Conservation (phyloP, 352 stramenopile species). For the Pythium pyrilobum region DNA sequence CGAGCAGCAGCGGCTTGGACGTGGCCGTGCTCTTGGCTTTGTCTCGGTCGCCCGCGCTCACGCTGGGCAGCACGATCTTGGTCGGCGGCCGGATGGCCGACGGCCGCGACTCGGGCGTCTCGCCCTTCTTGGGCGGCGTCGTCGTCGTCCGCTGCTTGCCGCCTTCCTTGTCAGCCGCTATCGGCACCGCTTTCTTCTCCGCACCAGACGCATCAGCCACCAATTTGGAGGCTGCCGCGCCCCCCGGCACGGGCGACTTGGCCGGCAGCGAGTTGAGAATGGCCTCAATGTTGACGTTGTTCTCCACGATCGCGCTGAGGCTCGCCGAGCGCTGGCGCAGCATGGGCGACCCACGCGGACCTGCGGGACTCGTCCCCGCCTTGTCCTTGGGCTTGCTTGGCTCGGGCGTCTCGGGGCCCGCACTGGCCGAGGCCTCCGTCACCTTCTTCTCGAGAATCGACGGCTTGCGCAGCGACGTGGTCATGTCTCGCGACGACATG, state of each 20-base stretch:
- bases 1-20: constrained; percentile 21
- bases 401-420: constrained; percentile 17
- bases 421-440: background rate
- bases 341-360: constrained; percentile 21
- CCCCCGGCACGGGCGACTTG: too few species aligned
- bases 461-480: background rate
- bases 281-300: constrained; percentile 15
- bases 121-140: constrained; percentile 11
- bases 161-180: background rate
- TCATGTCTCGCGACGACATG: constrained; percentile 24
- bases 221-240: too few species aligned
- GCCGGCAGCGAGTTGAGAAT: constrained; percentile 4
- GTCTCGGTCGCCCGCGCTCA: background rate
- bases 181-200: constrained; percentile 5
- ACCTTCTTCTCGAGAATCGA: constrained; percentile 8
- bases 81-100: constrained; percentile 20
- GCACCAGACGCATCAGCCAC: too few species aligned
- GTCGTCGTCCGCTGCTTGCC: background rate
- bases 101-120: constrained; percentile 5
- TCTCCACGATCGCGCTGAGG: constrained; percentile 26
- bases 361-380: background rate
- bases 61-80: constrained; percentile 13
- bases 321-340: constrained; percentile 21
- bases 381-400: constrained; percentile 20
- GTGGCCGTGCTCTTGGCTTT: constrained; percentile 11